A percentile compares a stretch with the other conserved stretches of the same genome.
Evolutionary conservation across 345 rosid genomes (phyloP).

Genomic region (Punica granatum): DNA sequence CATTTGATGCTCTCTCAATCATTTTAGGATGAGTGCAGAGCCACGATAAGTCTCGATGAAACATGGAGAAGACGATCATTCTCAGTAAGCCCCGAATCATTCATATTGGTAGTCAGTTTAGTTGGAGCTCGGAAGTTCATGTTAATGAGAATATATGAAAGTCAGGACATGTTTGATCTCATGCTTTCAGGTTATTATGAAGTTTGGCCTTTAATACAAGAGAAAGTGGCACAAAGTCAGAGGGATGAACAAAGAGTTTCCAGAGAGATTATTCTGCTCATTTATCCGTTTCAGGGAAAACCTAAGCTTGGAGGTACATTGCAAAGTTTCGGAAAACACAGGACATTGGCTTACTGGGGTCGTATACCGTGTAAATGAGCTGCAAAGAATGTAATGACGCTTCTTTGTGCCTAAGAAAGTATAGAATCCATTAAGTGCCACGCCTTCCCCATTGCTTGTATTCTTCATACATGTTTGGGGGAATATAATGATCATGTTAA

Average conservation of each 20-base stretch:
- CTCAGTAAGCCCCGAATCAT: no score
- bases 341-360: not conserved
- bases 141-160: no score
- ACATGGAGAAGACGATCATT: not conserved
- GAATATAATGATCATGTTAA: not conserved
- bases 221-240: no score
- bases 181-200: no score
- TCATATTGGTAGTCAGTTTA: no score
- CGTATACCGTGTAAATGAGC: not conserved
- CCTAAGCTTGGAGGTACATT: not conserved
- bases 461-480: not conserved
- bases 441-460: not conserved
- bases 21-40: not conserved
- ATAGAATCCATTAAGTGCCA: not conserved
- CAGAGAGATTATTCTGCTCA: no score
- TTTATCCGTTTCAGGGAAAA: no score
- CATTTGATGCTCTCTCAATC: not conserved
- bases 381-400: not conserved
- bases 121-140: no score
- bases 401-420: not conserved
- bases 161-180: no score
- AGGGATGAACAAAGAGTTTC: no score
- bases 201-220: no score
- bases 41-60: not conserved
- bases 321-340: not conserved